phyloP scores from a whole-genome alignment of 768 basidiomycete species.

The Chalciporus pseudorubinellus region DNA sequence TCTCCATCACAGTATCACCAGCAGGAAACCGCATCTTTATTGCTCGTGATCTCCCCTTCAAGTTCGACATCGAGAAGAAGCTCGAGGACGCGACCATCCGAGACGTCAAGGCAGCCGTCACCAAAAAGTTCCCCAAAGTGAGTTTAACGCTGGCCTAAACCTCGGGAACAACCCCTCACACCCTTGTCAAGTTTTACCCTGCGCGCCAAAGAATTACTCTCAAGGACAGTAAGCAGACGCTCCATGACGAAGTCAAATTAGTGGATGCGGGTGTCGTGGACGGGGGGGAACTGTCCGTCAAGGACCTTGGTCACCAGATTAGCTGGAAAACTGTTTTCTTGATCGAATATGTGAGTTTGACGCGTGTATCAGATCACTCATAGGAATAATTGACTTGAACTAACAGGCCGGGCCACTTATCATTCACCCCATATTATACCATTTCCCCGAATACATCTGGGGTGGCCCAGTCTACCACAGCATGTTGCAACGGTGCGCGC shows the following conservation, averaged over 20 bases:
- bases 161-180: constrained; percentile 4
- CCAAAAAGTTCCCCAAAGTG: constrained; percentile 53
- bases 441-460: constrained; percentile 69
- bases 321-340: constrained; percentile 88
- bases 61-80: constrained; percentile 47
- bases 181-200: constrained; percentile 54
- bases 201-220: constrained; percentile 72
- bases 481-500: constrained; percentile 65
- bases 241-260: constrained; percentile 64
- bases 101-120: constrained; percentile 68
- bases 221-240: constrained; percentile 56
- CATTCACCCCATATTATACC: constrained; percentile 83
- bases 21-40: constrained; percentile 45
- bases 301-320: constrained; percentile 90
- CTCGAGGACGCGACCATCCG: constrained; percentile 52
- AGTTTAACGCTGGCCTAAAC: background rate
- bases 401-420: constrained; percentile 79
- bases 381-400: constrained; percentile 1
- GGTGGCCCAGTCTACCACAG: constrained; percentile 70
- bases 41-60: constrained; percentile 50
- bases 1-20: constrained; percentile 52
- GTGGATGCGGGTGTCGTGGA: constrained; percentile 53
- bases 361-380: background rate
- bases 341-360: constrained; percentile 83
- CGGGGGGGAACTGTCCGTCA: constrained; percentile 68